phyloP scores from a whole-genome alignment of 202 grass and related monocot genomes.

The Panicum hallii region DNA sequence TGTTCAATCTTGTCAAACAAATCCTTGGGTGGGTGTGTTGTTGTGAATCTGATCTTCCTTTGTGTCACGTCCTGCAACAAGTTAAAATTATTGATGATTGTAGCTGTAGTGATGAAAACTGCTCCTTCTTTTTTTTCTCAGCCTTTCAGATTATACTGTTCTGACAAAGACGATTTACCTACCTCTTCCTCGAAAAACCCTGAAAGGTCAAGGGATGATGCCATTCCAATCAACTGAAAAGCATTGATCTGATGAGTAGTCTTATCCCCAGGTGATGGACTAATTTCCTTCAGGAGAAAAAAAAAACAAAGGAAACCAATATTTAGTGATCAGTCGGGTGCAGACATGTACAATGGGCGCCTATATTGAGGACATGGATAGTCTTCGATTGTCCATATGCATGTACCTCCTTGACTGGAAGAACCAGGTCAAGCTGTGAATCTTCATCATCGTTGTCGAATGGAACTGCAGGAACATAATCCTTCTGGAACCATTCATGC shows the following conservation, averaged over 20 bases:
- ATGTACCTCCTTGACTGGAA: constrained; percentile 59
- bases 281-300: constrained; percentile 51
- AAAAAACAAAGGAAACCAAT: not conserved
- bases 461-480: constrained; percentile 57
- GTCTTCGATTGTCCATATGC: not conserved
- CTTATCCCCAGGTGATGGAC: constrained; percentile 35
- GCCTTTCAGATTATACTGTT: constrained; percentile 4
- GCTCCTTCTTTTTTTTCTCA: not conserved
- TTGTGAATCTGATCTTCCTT: constrained; percentile 79
- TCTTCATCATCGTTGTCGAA: constrained; percentile 59
- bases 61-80: constrained; percentile 63
- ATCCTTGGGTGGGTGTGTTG: constrained; percentile 58
- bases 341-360: not conserved
- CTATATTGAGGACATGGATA: not conserved
- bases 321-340: not conserved
- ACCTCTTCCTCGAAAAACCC: constrained; percentile 91
- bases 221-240: constrained; percentile 89
- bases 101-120: not conserved
- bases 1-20: constrained; percentile 59
- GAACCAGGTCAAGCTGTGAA: constrained; percentile 29
- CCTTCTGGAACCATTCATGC: constrained; percentile 69
- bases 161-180: not conserved
- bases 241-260: constrained; percentile 67
- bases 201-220: constrained; percentile 79
- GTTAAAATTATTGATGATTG: not conserved